Percentiles rank a stretch among this genome's conserved stretches.
phyloP scores from a whole-genome alignment of 169 alveolate species.

The Plasmodium relictum region DNA sequence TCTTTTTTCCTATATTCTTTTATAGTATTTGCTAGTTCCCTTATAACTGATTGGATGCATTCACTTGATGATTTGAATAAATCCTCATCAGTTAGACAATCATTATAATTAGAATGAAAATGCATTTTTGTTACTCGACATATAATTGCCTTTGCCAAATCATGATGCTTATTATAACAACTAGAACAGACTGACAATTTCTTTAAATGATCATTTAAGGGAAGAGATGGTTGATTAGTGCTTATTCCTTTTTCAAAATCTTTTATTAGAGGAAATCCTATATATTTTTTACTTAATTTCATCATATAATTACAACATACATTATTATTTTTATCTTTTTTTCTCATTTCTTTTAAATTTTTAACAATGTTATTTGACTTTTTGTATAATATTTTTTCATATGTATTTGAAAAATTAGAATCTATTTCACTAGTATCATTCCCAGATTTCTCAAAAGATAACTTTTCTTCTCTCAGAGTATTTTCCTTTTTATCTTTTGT shows the following conservation, averaged over 20 bases:
- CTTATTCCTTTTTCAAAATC: slow-evolving; percentile 75
- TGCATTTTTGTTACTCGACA: slow-evolving; percentile 76
- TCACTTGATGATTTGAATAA: slow-evolving; percentile 64
- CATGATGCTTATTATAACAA: slow-evolving; percentile 61
- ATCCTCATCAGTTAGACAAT: slow-evolving; percentile 49
- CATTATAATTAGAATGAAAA: slow-evolving; percentile 69
- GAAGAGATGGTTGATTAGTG: slow-evolving; percentile 70
- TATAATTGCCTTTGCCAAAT: slow-evolving; percentile 70
- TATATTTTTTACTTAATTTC: slow-evolving; percentile 55
- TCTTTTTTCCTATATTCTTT: slow-evolving; percentile 71
- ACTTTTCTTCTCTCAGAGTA: neutral
- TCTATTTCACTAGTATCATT: slow-evolving; percentile 6
- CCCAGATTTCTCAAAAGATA: neutral
- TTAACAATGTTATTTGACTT: slow-evolving; percentile 36
- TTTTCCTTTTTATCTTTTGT: neutral
- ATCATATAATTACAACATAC: slow-evolving; percentile 52
- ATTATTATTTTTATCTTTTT: slow-evolving; percentile 2
- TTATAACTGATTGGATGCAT: slow-evolving; percentile 61
- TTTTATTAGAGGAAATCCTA: slow-evolving; percentile 65
- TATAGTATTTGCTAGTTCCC: slow-evolving; percentile 64
- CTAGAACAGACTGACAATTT: slow-evolving; percentile 51
- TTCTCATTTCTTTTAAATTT: slow-evolving; percentile 46
- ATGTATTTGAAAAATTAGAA: slow-evolving; percentile 17
- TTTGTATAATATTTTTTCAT: slow-evolving; percentile 42
- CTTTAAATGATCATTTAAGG: slow-evolving; percentile 65